phyloP scores from a whole-genome alignment of 108 stramenopile genomes.

The Pseudonitzschia delicatissima region DNA sequence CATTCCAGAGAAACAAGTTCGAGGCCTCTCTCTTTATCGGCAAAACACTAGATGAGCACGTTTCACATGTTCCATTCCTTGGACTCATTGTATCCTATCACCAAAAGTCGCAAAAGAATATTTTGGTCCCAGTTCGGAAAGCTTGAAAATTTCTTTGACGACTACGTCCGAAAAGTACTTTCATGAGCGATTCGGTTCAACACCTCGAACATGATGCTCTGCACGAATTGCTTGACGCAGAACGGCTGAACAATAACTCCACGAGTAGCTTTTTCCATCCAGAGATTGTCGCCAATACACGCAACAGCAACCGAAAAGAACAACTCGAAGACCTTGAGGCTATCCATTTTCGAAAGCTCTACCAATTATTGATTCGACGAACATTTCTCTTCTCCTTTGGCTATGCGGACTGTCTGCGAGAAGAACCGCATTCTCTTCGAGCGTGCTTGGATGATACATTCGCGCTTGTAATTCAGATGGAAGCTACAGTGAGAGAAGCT shows the following conservation, averaged over 20 bases:
- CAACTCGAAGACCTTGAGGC: slow-evolving; percentile 25
- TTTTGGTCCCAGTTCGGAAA: slow-evolving; percentile 26
- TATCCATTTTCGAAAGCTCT: slow-evolving; percentile 27
- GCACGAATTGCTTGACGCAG: slow-evolving; percentile 22
- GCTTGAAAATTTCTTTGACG: slow-evolving; percentile 20
- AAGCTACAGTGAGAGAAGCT: slow-evolving; percentile 27
- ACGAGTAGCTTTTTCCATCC: slow-evolving; percentile 14
- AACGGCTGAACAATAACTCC: slow-evolving; percentile 5
- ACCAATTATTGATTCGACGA: slow-evolving; percentile 35
- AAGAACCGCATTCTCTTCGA: slow-evolving; percentile 26
- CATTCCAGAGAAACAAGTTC: slow-evolving; percentile 25
- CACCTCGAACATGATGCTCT: slow-evolving; percentile 29
- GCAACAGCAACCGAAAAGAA: slow-evolving; percentile 4
- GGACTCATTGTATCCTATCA: slow-evolving; percentile 31
- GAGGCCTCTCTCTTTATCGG: slow-evolving; percentile 29
- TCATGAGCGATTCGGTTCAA: slow-evolving; percentile 10
- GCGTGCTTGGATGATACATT: slow-evolving; percentile 33
- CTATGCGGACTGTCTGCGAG: slow-evolving; percentile 32
- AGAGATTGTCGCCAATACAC: slow-evolving; percentile 1
- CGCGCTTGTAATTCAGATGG: slow-evolving; percentile 24
- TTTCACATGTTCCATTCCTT: slow-evolving; percentile 17
- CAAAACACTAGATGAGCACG: slow-evolving; percentile 15
- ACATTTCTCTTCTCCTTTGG: slow-evolving; percentile 37
- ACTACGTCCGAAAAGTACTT: slow-evolving; percentile 12
- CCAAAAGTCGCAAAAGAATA: slow-evolving; percentile 27